Percentiles rank a stretch among this genome's conserved stretches.
These are phyloP conservation scores for Globisporangium parvum DNA, from an alignment of 352 stramenopile genomes.

Conservation along the genomic window DNA sequence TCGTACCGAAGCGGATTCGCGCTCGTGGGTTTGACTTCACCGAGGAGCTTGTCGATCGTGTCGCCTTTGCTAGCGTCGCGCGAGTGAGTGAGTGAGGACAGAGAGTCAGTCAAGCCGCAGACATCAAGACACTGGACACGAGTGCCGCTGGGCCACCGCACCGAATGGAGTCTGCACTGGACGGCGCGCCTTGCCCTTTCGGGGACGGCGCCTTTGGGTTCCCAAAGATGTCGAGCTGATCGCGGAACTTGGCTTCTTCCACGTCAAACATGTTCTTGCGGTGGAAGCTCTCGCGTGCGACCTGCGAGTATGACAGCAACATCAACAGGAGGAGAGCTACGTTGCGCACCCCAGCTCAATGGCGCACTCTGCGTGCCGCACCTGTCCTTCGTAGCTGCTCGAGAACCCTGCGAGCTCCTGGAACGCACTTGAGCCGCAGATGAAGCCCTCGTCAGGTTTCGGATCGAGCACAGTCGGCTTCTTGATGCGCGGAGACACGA, in stretches of 20 bases:
- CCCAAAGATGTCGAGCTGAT: slow-evolving; percentile 59
- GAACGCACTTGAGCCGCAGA: slow-evolving; percentile 51
- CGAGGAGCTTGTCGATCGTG: slow-evolving; percentile 47
- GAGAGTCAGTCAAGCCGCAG: background rate
- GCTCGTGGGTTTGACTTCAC: slow-evolving; percentile 5
- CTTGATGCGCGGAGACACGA: slow-evolving; percentile 20
- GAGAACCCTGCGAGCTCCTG: slow-evolving; percentile 48
- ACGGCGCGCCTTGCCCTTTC: background rate
- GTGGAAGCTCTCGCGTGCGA: slow-evolving; percentile 36
- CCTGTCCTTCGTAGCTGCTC: slow-evolving; percentile 62
- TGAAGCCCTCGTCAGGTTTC: slow-evolving; percentile 36
- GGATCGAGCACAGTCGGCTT: slow-evolving; percentile 17
- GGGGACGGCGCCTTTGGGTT: slow-evolving; percentile 40
- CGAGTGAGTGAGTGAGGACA: background rate
- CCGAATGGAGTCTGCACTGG: background rate
- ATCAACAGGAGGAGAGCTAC: too few species aligned
- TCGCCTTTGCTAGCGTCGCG: slow-evolving; percentile 18
- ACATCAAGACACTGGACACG: background rate
- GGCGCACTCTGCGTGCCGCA: background rate
- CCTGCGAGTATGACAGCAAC: too few species aligned
- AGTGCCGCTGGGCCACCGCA: background rate
- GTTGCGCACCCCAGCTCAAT: too few species aligned
- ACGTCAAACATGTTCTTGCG: slow-evolving; percentile 49
- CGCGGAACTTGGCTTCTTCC: slow-evolving; percentile 43
- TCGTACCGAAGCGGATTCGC: slow-evolving; percentile 1